phyloP scores from a whole-genome alignment of 2,329 filamentous ascomycete species.

The Cladosporium sp. region DNA sequence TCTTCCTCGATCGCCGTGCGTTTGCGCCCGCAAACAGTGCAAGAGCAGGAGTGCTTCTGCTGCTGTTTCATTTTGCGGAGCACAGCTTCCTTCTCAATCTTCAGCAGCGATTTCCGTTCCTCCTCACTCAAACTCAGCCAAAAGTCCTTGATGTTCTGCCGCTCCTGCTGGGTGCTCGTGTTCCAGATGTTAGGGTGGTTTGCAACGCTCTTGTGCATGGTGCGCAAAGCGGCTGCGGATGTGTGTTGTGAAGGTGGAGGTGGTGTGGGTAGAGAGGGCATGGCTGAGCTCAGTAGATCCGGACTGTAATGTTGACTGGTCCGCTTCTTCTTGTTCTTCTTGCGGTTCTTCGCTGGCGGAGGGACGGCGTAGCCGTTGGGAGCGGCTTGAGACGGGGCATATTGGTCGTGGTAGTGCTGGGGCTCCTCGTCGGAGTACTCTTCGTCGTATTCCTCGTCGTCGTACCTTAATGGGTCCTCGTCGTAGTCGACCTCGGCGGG shows the following conservation, averaged over 20 bases:
- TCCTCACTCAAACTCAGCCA: conserved; percentile 94
- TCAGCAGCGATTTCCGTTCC: conserved; percentile 90
- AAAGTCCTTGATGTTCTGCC: conserved; percentile 96
- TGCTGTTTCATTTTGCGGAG: conserved; percentile 99
- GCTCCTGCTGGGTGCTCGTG: conserved; percentile 88
- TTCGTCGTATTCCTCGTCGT: conserved; percentile 25
- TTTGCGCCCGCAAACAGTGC: conserved; percentile 94
- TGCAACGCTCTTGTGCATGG: conserved; percentile 23
- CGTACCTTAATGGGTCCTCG: conserved; percentile 23
- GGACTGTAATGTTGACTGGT: conserved; percentile 28
- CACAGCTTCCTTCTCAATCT: conserved; percentile 97
- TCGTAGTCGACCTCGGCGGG: conserved; percentile 33
- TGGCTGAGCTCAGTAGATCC: conserved; percentile 23
- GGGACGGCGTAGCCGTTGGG: conserved; percentile 42
- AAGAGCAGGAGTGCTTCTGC: conserved; percentile 98
- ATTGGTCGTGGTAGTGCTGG: conserved; percentile 31
- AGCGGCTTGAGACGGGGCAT: conserved; percentile 33
- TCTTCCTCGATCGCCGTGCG: conserved; percentile 97
- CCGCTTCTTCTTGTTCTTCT: conserved; percentile 64
- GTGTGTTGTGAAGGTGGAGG: conserved; percentile 23
- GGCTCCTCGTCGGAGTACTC: conserved; percentile 25
- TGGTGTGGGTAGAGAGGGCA: conserved; percentile 28
- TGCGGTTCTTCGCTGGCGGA: conserved; percentile 19
- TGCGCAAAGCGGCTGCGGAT: conserved; percentile 19
- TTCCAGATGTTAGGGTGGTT: conserved; percentile 91